Conservation (phyloP, 2,329 filamentous ascomycete genomes). For the Fusarium poae region DNA sequence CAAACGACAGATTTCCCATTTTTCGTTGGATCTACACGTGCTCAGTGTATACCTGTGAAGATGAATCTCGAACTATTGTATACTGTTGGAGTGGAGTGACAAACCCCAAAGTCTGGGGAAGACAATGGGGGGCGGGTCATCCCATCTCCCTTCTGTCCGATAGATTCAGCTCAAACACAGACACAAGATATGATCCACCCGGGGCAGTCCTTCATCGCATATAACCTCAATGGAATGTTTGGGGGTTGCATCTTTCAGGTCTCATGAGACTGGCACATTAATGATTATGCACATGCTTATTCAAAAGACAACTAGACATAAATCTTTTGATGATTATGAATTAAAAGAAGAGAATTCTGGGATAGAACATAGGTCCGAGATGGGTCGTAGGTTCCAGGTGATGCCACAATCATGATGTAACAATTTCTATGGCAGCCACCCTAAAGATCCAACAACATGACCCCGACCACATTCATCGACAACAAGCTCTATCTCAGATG, state of each 20-base stretch:
- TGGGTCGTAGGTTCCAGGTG: rapidly evolving
- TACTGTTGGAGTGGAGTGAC: rapidly evolving
- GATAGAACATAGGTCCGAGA: rapidly evolving
- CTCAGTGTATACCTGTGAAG: too few relatives aligned
- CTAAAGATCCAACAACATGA: neutral
- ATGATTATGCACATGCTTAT: too few relatives aligned
- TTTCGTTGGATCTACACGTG: rapidly evolving
- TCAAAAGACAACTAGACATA: too few relatives aligned
- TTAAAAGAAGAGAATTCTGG: too few relatives aligned
- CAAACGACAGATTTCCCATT: rapidly evolving
- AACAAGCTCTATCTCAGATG: neutral
- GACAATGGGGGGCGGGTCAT: neutral
- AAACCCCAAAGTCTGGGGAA: neutral
- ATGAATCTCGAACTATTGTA: neutral
- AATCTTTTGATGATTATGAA: too few relatives aligned
- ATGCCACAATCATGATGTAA: neutral
- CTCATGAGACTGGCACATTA: too few relatives aligned
- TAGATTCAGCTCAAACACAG: neutral
- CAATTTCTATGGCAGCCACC: neutral
- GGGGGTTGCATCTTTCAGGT: neutral
- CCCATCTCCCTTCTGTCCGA: neutral
- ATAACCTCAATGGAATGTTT: neutral
- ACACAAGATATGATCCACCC: rapidly evolving
- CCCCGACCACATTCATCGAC: neutral
- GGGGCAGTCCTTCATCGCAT: neutral